Percentiles rank a stretch among this genome's conserved stretches.
Conservation (phyloP, 768 basidiomycete genomes). For the Cystofilobasidium bisporidii region DNA sequence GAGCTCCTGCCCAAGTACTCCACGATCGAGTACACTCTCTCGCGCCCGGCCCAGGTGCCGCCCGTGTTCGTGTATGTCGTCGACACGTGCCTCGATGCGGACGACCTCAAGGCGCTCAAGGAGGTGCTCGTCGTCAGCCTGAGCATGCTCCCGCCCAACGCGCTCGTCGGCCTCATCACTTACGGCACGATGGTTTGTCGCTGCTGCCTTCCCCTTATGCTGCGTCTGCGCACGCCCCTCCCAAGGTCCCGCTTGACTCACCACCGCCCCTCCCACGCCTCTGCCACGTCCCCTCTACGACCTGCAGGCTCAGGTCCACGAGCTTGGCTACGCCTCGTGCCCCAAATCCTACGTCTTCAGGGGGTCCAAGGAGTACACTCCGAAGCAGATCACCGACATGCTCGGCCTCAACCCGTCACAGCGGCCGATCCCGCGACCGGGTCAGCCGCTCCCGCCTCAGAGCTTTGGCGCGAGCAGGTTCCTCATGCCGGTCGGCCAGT, state of each 20-base stretch:
- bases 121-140: conserved; percentile 92
- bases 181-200: conserved; percentile 84
- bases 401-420: conserved; percentile 70
- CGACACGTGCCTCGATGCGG: conserved; percentile 83
- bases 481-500: conserved; percentile 79
- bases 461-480: conserved; percentile 48
- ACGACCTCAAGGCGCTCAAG: conserved; percentile 87
- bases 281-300: not conserved
- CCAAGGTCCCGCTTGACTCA: too few relatives aligned
- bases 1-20: conserved; percentile 97
- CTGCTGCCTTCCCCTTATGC: too few relatives aligned
- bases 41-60: conserved; percentile 78
- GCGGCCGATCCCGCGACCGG: conserved; percentile 43
- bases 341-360: conserved; percentile 98
- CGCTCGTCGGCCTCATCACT: conserved; percentile 90
- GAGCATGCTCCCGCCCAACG: conserved; percentile 82
- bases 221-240: too few relatives aligned
- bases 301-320: conserved; percentile 85
- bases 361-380: conserved; percentile 88
- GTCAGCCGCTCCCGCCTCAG: conserved; percentile 39
- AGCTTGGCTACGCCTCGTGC: conserved; percentile 91
- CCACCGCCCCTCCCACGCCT: too few relatives aligned
- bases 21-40: conserved; percentile 98
- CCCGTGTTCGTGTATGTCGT: conserved; percentile 96
- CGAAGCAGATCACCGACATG: conserved; percentile 98